A percentile compares a stretch with the other conserved stretches of the same genome.
Evolutionary conservation across 768 basidiomycete genomes (phyloP).

Genomic region (Suillus variegatus): DNA sequence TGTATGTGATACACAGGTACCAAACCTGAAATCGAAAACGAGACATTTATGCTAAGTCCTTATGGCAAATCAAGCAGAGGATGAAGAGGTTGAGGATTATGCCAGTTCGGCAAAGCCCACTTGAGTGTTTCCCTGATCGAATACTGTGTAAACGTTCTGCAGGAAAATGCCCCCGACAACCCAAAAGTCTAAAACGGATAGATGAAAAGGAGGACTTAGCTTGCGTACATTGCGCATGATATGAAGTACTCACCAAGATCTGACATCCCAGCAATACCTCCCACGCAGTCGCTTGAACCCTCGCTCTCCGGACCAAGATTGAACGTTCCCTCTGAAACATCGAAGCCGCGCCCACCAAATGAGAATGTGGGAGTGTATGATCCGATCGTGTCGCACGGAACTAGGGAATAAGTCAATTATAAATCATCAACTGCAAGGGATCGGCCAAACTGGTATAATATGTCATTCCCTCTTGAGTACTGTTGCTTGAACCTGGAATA

Average conservation of each 20-base stretch:
- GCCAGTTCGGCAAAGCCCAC: constrained; percentile 44
- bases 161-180: constrained; percentile 37
- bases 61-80: neutral
- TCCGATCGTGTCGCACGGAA: constrained; percentile 33
- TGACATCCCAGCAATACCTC: constrained; percentile 32
- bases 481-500: constrained; percentile 28
- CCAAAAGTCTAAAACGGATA: constrained; percentile 27
- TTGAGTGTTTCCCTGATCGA: constrained; percentile 31
- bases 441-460: neutral
- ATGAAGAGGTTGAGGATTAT: constrained; percentile 9
- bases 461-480: neutral
- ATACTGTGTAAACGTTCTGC: constrained; percentile 33
- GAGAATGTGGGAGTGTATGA: constrained; percentile 34
- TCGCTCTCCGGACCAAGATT: constrained; percentile 40
- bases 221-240: neutral
- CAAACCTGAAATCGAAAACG: neutral
- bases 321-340: constrained; percentile 37
- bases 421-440: neutral
- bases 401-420: constrained; percentile 14
- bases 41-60: neutral
- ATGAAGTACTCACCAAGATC: neutral
- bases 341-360: constrained; percentile 41
- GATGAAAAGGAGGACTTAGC: neutral
- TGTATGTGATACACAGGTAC: neutral
- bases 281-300: constrained; percentile 37